A percentile compares a stretch with the other conserved stretches of the same genome.
These are phyloP conservation scores for Pythium insidiosum DNA, from an alignment of 352 stramenopile species.

Conservation along the genomic window DNA sequence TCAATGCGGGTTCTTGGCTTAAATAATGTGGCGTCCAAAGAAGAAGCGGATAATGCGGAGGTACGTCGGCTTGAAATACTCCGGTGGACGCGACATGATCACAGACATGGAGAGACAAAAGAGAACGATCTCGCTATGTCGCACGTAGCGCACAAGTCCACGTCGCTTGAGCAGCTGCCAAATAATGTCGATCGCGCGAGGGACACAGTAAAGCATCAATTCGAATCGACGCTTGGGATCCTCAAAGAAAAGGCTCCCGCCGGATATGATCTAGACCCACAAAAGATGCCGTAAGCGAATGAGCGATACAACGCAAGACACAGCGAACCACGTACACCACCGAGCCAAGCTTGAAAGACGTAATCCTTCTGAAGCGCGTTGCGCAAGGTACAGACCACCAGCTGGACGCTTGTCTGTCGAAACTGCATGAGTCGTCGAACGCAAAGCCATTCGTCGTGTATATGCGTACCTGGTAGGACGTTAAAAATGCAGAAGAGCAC, in stretches of 20 bases:
- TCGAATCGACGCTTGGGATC: conserved; percentile 76
- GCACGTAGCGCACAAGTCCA: conserved; percentile 61
- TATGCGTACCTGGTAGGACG: conserved; percentile 58
- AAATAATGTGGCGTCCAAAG: conserved; percentile 76
- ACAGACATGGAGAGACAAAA: conserved; percentile 81
- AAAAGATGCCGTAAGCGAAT: background rate
- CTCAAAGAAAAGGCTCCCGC: conserved; percentile 64
- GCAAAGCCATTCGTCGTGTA: background rate
- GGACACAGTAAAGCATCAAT: conserved; percentile 80
- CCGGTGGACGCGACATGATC: conserved; percentile 74
- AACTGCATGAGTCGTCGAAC: background rate
- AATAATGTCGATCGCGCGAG: conserved; percentile 68
- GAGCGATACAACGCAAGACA: background rate
- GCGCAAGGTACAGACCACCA: conserved; percentile 62
- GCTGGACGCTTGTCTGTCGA: conserved; percentile 51
- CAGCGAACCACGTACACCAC: conserved; percentile 31
- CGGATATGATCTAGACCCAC: conserved; percentile 37
- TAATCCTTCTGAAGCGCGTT: conserved; percentile 70
- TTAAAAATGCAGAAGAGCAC: conserved; percentile 76
- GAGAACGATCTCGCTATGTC: conserved; percentile 67
- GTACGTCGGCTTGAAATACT: conserved; percentile 84
- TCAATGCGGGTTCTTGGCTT: too few species aligned
- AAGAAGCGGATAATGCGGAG: conserved; percentile 73
- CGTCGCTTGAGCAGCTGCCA: conserved; percentile 71
- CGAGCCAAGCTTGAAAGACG: conserved; percentile 27